Conservation (phyloP, 192 early-diverging fungal genomes). For the Coemansia nantahalensis region DNA sequence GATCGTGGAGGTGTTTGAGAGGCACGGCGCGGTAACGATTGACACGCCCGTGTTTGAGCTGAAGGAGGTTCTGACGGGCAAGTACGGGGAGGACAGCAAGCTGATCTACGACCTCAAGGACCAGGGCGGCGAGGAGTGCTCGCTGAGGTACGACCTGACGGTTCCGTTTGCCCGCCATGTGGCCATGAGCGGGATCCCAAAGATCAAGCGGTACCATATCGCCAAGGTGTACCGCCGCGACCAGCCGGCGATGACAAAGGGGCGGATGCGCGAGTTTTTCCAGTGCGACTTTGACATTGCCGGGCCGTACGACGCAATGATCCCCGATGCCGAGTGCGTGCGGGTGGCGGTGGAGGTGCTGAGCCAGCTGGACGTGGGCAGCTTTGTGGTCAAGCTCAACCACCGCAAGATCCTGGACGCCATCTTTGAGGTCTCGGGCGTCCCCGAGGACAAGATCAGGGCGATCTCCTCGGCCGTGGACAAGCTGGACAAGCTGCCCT, state of each 20-base stretch:
- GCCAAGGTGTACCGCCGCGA: constrained; percentile 98
- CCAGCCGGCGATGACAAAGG: constrained; percentile 97
- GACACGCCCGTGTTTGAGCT: constrained; percentile 99
- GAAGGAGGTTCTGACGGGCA: constrained; percentile 93
- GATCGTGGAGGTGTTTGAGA: constrained; percentile 86
- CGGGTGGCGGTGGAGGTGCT: constrained; percentile 81
- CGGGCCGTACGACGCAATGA: constrained; percentile 90
- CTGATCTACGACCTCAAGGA: constrained; percentile 97
- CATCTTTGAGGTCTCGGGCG: constrained; percentile 95
- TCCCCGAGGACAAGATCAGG: constrained; percentile 82
- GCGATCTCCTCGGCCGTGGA: constrained; percentile 96
- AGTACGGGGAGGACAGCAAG: constrained; percentile 99
- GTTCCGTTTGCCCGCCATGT: constrained; percentile 97
- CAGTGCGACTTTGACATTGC: constrained; percentile 99
- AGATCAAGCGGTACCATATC: constrained; percentile 96
- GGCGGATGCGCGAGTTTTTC: constrained; percentile 98
- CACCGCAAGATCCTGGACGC: constrained; percentile 97
- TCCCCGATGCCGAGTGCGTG: constrained; percentile 93
- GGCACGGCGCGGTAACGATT: constrained; percentile 97
- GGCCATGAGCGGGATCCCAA: constrained; percentile 85
- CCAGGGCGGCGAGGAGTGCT: constrained; percentile 95
- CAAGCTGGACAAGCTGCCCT: constrained; percentile 96
- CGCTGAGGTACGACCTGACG: constrained; percentile 95
- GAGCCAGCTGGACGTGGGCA: constrained; percentile 73
- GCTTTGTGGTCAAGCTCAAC: constrained; percentile 94